Evolutionary conservation across 345 rosid genomes (phyloP).

Genomic region (Leavenworthia alabamica): DNA sequence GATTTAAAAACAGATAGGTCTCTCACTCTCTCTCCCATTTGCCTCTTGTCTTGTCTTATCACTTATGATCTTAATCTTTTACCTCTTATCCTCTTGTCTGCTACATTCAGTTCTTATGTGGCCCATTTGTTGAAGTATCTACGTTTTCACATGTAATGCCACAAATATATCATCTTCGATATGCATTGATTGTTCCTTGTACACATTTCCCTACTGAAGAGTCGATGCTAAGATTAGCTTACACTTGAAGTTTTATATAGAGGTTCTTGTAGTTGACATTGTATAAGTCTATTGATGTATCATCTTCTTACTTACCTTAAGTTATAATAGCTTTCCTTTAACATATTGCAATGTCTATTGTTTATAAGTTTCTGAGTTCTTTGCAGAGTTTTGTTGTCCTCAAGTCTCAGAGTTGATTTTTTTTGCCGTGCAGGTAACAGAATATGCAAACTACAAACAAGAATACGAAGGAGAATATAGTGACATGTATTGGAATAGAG

Average conservation of each 20-base stretch:
- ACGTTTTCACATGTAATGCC: slow-evolving; percentile 1
- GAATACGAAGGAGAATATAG: slow-evolving; percentile 56
- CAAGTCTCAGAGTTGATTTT: not conserved
- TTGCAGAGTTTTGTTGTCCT: not conserved
- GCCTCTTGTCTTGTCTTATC: slow-evolving; percentile 9
- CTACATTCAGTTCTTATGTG: not conserved
- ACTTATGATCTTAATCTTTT: slow-evolving; percentile 4
- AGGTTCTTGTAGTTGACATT: not conserved
- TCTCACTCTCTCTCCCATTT: slow-evolving; percentile 13
- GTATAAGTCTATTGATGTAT: not conserved
- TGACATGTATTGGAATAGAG: slow-evolving; percentile 64
- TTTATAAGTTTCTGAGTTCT: not conserved
- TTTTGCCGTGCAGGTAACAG: slow-evolving; percentile 39
- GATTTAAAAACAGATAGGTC: slow-evolving; percentile 5
- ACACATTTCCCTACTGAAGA: not conserved
- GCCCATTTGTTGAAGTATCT: not conserved
- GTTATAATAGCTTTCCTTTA: not conserved
- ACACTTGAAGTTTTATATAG: not conserved
- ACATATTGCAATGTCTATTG: not conserved
- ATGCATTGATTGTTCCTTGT: not conserved
- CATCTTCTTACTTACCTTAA: not conserved
- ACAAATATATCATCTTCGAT: not conserved
- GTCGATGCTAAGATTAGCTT: not conserved
- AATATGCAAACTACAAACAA: slow-evolving; percentile 45
- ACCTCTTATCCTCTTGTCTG: slow-evolving; percentile 18